Evolutionary conservation across 1,284 basidiomycete species (phyloP).

Genomic region (Ustilago loliicola): DNA sequence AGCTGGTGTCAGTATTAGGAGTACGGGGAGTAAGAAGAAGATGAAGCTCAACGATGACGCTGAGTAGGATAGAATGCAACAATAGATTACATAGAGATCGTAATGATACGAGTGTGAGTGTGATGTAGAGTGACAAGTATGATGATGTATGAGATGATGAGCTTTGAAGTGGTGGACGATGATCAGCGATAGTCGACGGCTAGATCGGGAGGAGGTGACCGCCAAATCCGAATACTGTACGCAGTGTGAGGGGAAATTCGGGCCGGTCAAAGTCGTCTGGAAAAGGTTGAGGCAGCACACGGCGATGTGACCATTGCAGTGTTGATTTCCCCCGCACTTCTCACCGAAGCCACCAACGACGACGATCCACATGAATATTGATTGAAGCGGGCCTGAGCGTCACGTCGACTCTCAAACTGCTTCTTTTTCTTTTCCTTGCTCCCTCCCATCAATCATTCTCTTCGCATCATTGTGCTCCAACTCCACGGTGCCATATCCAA

Average conservation of each 20-base stretch:
- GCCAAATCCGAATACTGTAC: conserved; percentile 26
- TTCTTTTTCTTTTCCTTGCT: not conserved
- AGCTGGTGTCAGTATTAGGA: conserved; percentile 31
- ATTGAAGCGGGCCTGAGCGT: conserved; percentile 24
- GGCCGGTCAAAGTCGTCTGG: not conserved
- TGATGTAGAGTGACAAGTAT: no score
- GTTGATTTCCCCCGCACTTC: conserved; percentile 21
- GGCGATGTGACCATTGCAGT: not conserved
- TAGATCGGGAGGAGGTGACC: conserved; percentile 14
- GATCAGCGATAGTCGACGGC: not conserved
- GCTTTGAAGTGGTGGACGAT: not conserved
- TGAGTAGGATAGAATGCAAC: not conserved
- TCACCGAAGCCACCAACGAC: not conserved
- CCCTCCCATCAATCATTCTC: not conserved
- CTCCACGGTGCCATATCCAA: not conserved
- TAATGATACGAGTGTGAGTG: not conserved
- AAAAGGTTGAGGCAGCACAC: conserved; percentile 13
- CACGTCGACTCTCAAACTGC: not conserved
- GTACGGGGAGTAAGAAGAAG: conserved; percentile 32
- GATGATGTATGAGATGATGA: no score
- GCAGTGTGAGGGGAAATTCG: not conserved
- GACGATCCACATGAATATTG: not conserved
- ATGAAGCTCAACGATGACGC: conserved; percentile 12
- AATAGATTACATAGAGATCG: not conserved
- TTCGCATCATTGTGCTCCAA: no score